Base-by-base conservation (phyloP, 2,329 filamentous ascomycete genomes). In the Penicillium sp. region DNA sequence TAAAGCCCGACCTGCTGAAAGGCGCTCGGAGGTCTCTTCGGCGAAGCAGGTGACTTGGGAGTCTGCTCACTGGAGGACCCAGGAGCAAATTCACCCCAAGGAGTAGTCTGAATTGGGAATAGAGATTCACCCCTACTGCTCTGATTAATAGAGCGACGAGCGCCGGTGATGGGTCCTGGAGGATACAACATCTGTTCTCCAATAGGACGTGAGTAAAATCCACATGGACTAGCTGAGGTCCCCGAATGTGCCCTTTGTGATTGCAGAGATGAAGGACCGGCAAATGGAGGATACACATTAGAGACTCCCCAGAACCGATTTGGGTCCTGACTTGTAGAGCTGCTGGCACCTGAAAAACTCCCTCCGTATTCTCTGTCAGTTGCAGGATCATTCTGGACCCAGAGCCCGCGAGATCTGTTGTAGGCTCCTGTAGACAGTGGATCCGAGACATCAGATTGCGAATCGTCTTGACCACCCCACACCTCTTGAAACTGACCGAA, bases 391-490 rank as follows among this genome's bases (percentile, higher is more conserved):
- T 63, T 60, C 19, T 66, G 57, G 6, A 44, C 54, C 71, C 72
- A 74, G 45, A 72, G 63, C 22, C 65, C 71, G 45, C 73, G 68
- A 55, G 70, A 60, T 59, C 70, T 69, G 53, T 71, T 77, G 61
- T 75, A 79, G n/a, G 69, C 70, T 33, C 71, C 74, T 31, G 71
- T 68, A 35, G 75, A 73, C 50, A 77, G 58, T 19, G 69, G 67
- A 40, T 80, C 77, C 11, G 73, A 78, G 49, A 75, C 71, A 38
- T 80, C 77, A 33, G 77, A 77, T 36, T 71, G 73, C 16, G 72
- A 69, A 62, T 80, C 76, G 17, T 78, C 77, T 48, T 74, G 74
- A 7, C 54, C 53, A 45, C 59, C 69, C 79, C 79, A 82, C 37
- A 69, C 62, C 44, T 78, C 76, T 41, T 73, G 73, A 36, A 73